A percentile compares a stretch with the other conserved stretches of the same genome.
Conservation (phyloP, 768 basidiomycete species). For the Auricularia cornea region DNA sequence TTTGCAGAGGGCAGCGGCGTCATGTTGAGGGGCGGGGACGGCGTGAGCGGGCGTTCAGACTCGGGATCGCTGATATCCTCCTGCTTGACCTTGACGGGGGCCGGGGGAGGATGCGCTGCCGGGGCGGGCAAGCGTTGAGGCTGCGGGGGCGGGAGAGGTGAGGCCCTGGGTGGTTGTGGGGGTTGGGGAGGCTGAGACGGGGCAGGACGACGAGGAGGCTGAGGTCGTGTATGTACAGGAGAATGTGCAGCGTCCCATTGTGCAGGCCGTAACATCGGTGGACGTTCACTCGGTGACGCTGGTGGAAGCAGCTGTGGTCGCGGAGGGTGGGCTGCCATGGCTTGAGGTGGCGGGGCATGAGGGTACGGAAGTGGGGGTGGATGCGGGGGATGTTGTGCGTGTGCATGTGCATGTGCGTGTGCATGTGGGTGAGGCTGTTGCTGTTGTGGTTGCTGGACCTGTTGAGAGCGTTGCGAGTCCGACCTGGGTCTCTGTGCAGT, state of each 20-base stretch:
- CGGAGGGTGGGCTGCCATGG: neutral
- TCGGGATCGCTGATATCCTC: no score
- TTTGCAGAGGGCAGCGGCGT: no score
- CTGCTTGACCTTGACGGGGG: conserved; percentile 30
- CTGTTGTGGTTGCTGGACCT: conserved; percentile 4
- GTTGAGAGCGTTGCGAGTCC: neutral
- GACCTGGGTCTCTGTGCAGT: neutral
- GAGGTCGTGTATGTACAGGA: conserved; percentile 24
- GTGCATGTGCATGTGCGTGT: conserved; percentile 47
- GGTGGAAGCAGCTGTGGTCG: neutral
- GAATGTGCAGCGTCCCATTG: conserved; percentile 51
- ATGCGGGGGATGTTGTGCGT: no score
- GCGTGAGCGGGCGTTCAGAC: no score
- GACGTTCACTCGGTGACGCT: conserved; percentile 32
- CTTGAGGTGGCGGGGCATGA: no score
- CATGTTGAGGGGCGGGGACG: no score
- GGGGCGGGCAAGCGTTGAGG: no score
- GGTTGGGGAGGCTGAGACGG: conserved; percentile 21
- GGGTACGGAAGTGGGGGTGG: no score
- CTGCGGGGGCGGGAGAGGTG: no score
- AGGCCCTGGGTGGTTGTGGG: no score
- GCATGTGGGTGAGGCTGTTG: conserved; percentile 40
- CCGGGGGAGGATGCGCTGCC: no score
- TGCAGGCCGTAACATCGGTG: conserved; percentile 41
- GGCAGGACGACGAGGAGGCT: conserved; percentile 68